Conservation (phyloP, 306 rosid genomes). For the Lupinus albus region DNA sequence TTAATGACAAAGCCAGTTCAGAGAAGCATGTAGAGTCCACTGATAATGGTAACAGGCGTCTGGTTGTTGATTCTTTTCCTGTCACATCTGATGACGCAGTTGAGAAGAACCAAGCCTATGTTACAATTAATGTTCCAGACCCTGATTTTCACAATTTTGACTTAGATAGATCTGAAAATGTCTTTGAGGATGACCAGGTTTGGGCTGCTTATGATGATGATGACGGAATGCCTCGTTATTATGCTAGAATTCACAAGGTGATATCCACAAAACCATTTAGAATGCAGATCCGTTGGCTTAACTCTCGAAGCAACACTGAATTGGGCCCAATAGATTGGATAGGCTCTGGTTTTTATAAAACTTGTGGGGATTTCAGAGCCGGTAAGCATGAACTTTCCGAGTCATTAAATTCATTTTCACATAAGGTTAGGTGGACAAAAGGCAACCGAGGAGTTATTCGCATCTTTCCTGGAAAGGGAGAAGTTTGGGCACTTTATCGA, state of each 20-base stretch:
- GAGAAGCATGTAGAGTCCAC: slow-evolving; percentile 39
- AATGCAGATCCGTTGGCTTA: slow-evolving; percentile 95
- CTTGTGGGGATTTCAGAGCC: slow-evolving; percentile 87
- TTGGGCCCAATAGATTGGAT: slow-evolving; percentile 92
- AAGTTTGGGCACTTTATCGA: slow-evolving; percentile 91
- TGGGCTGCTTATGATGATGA: slow-evolving; percentile 97
- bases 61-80: slow-evolving; percentile 41
- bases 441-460: slow-evolving; percentile 73
- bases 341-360: slow-evolving; percentile 82
- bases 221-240: slow-evolving; percentile 98
- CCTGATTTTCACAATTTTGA: slow-evolving; percentile 98
- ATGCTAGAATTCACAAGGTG: slow-evolving; percentile 89
- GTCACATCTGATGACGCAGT: slow-evolving; percentile 42
- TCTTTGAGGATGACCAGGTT: slow-evolving; percentile 85
- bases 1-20: slow-evolving; percentile 39
- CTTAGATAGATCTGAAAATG: slow-evolving; percentile 73
- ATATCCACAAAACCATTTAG: slow-evolving; percentile 76
- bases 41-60: slow-evolving; percentile 36
- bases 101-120: slow-evolving; percentile 43
- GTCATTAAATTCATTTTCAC: slow-evolving; percentile 82
- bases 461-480: slow-evolving; percentile 77
- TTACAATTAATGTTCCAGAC: slow-evolving; percentile 82
- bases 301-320: slow-evolving; percentile 86
- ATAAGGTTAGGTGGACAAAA: slow-evolving; percentile 81
- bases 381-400: slow-evolving; percentile 68